Percentiles rank a stretch among this genome's conserved stretches.
Evolutionary conservation across 2,329 filamentous ascomycete species (phyloP).

Genomic region (Gaeumannomyces tritici): DNA sequence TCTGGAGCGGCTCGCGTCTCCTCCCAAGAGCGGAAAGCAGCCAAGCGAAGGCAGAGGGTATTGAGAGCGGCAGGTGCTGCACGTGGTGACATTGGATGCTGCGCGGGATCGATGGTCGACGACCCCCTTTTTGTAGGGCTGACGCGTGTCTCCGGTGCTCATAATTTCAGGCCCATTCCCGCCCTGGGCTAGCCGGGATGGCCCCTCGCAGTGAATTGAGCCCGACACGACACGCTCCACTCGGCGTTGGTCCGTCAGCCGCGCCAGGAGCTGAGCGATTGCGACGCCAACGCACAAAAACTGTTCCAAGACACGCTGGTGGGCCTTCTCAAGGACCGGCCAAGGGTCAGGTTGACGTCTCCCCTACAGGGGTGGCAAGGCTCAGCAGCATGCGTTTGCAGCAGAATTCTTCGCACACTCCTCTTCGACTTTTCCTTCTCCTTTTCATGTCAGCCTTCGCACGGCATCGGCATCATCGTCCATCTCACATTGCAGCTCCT

Average conservation of each 20-base stretch:
- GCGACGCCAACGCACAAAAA: background rate
- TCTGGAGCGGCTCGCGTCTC: background rate
- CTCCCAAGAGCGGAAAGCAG: background rate
- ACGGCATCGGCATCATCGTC: background rate
- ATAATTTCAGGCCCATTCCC: background rate
- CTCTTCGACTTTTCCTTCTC: background rate
- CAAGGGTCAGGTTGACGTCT: background rate
- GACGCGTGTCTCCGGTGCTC: background rate
- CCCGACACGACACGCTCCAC: background rate
- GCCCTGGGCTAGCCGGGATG: background rate
- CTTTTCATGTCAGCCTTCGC: background rate
- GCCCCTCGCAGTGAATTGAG: background rate
- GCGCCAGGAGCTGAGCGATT: background rate
- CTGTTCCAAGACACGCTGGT: background rate
- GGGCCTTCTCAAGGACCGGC: background rate
- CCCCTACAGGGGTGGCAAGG: background rate
- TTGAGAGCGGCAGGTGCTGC: background rate
- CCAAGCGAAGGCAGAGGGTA: background rate
- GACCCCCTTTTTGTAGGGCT: background rate
- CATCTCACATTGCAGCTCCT: background rate
- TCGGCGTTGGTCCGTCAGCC: background rate
- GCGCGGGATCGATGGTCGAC: background rate
- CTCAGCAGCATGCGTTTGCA: background rate
- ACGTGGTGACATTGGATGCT: background rate
- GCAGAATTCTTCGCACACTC: background rate